Evolutionary conservation across 192 early-diverging fungal species (phyloP).

Genomic region (Coemansia sp.): DNA sequence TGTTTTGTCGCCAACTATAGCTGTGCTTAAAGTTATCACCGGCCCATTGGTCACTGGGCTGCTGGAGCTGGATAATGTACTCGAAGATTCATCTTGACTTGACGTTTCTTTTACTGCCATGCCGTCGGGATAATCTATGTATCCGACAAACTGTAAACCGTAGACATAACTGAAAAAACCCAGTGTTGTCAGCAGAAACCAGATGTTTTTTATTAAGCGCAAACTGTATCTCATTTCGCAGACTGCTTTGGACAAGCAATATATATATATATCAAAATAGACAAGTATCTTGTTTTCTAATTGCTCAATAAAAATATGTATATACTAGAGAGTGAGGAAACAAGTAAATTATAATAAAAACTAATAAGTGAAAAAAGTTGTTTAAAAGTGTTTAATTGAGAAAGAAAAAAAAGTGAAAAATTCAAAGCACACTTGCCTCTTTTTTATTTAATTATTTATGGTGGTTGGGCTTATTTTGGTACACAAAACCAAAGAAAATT

Average conservation of each 20-base stretch:
- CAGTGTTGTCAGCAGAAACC: background rate
- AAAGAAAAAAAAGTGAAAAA: too few species aligned
- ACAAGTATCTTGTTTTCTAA: background rate
- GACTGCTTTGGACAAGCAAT: background rate
- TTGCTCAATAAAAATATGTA: too few species aligned
- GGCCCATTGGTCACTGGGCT: conserved; percentile 1
- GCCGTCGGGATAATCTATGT: conserved; percentile 7
- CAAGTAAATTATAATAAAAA: too few species aligned
- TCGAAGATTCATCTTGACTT: background rate
- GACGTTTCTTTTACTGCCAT: conserved; percentile 23
- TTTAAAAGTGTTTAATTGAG: too few species aligned
- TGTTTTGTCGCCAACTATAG: background rate
- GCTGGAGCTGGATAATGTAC: background rate
- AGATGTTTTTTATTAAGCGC: background rate
- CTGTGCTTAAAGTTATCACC: background rate
- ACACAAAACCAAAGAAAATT: too few species aligned
- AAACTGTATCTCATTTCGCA: background rate
- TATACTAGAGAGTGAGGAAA: too few species aligned
- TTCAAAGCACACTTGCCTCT: too few species aligned
- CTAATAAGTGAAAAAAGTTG: too few species aligned
- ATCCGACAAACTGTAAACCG: background rate
- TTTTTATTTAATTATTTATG: too few species aligned
- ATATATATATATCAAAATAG: background rate
- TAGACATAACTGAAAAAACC: background rate
- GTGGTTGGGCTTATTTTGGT: too few species aligned